Percentiles rank a stretch among this genome's conserved stretches.
Evolutionary conservation across 306 rosid genomes (phyloP).

Genomic region (cucumber (Cucumis sativus)): Cucumber_9930_V3 NC_026657.2:8134501-8135000

Average conservation of each 20-base stretch:
- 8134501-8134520: no score
- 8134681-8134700: no score
- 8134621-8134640: no score
- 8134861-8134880: neutral
- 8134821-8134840: neutral
- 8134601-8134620: no score
- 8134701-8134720: no score
- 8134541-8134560: no score
- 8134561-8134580: no score
- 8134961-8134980: slow-evolving; percentile 7
- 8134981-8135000: slow-evolving; percentile 36
- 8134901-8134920: neutral
- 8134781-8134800: neutral
- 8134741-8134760: neutral
- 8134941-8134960: neutral
- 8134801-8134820: neutral
- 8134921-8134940: neutral
- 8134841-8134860: neutral
- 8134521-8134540: no score
- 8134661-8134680: no score
- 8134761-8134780: neutral
- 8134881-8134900: neutral
- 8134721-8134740: neutral
- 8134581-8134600: no score
- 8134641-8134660: no score